Percentiles rank a stretch among this genome's conserved stretches.
Conservation (phyloP, 169 alveolate genomes). For the Eimeria necatrix region DNA sequence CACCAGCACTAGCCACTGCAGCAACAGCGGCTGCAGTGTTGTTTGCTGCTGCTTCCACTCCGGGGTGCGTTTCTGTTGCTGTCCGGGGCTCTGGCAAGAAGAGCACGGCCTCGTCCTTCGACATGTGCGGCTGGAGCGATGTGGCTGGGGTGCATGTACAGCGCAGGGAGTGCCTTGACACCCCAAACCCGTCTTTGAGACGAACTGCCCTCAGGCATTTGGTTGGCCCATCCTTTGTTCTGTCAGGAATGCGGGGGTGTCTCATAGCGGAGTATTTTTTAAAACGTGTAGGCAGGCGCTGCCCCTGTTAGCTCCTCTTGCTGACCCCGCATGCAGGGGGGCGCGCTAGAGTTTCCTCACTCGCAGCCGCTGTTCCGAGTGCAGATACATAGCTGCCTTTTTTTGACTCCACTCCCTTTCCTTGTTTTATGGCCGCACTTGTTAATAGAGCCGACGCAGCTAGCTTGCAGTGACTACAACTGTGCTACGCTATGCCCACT, state of each 20-base stretch:
- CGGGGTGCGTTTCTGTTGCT: not conserved
- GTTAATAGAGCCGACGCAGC: too few species aligned
- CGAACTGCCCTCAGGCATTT: not conserved
- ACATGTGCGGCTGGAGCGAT: not conserved
- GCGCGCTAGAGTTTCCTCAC: too few species aligned
- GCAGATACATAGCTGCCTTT: too few species aligned
- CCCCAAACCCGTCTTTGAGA: conserved; percentile 22
- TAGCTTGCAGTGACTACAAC: too few species aligned
- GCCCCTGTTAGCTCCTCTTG: too few species aligned
- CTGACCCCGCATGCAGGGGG: too few species aligned
- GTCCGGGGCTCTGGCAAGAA: conserved; percentile 3
- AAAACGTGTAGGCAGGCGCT: not conserved
- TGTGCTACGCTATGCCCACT: too few species aligned
- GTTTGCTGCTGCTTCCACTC: conserved; percentile 27
- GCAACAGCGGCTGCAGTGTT: not conserved
- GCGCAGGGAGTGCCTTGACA: conserved; percentile 22
- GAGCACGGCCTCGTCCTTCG: not conserved
- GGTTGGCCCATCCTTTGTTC: conserved; percentile 8
- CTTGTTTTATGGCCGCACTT: too few species aligned
- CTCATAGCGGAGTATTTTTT: not conserved
- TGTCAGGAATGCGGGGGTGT: not conserved
- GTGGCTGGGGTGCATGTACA: conserved; percentile 33
- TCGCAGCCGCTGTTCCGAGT: too few species aligned
- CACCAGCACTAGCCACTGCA: not conserved
- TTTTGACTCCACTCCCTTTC: too few species aligned